phyloP scores from a whole-genome alignment of 495 filamentous ascomycete species.

The Talaromyces ruber region DNA sequence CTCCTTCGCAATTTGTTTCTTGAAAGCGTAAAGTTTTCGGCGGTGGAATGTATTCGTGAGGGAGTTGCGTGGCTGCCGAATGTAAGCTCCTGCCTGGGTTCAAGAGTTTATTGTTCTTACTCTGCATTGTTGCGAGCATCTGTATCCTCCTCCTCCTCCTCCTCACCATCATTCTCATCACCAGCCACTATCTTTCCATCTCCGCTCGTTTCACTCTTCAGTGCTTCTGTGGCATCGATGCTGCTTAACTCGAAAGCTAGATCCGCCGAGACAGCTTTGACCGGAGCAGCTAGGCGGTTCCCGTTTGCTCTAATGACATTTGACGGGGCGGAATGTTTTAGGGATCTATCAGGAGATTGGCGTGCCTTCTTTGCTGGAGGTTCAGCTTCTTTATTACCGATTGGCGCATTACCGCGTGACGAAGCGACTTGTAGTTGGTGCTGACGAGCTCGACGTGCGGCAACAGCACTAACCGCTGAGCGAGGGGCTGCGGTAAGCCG shows the following conservation, averaged over 20 bases:
- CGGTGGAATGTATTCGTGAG: conserved; percentile 19
- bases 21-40: conserved; percentile 35
- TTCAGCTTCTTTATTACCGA: conserved; percentile 14
- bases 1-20: conserved; percentile 30
- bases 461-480: conserved; percentile 32
- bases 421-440: conserved; percentile 23
- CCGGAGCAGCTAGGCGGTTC: background rate
- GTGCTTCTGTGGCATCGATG: background rate
- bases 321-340: background rate
- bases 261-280: background rate
- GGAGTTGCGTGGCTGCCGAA: conserved; percentile 25
- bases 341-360: conserved; percentile 10
- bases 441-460: conserved; percentile 40
- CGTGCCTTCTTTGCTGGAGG: conserved; percentile 30
- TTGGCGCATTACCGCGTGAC: conserved; percentile 11
- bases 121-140: conserved; percentile 9
- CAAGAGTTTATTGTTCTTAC: background rate
- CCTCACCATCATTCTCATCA: conserved; percentile 17
- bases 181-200: conserved; percentile 16
- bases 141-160: conserved; percentile 16
- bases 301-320: background rate
- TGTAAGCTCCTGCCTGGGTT: conserved; percentile 7
- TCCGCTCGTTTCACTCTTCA: conserved; percentile 13
- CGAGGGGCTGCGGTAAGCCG: conserved; percentile 14
- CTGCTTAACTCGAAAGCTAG: background rate